Conservation (phyloP, 331 rosid genomes). For the Erythrophleum ivorense region DNA sequence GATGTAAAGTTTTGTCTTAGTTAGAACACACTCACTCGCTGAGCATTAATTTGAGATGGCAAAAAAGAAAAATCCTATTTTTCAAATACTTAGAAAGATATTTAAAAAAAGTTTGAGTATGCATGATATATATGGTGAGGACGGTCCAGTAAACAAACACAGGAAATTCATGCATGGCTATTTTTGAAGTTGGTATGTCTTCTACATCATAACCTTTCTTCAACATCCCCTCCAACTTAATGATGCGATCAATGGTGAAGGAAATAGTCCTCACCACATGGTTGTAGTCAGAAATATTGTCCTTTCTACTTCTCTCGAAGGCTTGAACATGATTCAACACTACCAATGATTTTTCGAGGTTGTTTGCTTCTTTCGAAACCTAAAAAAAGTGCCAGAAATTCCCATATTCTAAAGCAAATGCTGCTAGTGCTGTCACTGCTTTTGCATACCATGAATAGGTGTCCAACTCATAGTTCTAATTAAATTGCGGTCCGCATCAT, state of each 20-base stretch:
- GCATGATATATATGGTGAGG: not conserved
- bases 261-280: not conserved
- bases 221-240: not conserved
- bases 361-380: not conserved
- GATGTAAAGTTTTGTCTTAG: not conserved
- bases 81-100: too few species aligned
- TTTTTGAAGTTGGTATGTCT: not conserved
- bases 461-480: not conserved
- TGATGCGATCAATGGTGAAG: not conserved
- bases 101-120: not conserved
- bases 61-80: too few species aligned
- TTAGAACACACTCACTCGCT: too few species aligned
- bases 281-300: not conserved
- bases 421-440: not conserved
- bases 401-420: not conserved
- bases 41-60: too few species aligned
- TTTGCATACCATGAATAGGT: not conserved
- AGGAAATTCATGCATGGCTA: not conserved
- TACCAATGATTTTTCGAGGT: not conserved
- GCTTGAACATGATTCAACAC: not conserved
- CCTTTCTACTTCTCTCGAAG: not conserved
- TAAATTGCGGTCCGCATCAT: too few species aligned
- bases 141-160: not conserved
- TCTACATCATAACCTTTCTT: too few species aligned
- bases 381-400: not conserved